Evolutionary conservation across 1,139 yeast genomes (phyloP), one percentile per base, ranked within the genome.

Genomic region (Candida sp.): DNA sequence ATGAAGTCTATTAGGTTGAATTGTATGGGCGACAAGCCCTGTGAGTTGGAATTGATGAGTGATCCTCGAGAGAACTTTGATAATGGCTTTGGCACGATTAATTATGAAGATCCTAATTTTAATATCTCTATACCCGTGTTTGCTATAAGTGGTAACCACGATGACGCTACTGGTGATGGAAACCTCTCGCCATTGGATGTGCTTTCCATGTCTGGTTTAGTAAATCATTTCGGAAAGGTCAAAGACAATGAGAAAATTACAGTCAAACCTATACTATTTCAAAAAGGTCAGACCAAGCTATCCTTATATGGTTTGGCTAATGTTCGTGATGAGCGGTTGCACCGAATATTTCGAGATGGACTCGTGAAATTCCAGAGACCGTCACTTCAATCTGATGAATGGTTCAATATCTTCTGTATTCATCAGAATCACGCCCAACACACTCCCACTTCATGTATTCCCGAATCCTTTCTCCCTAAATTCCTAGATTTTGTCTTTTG

Each of bases 61-160:
- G 96, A 91, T 56, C 95, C 96, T 1, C 66, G 79, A 4, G 55
- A 70, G 33, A 79, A 82, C 2, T 72, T 86, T 50, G 77, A 75
- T 37, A 78, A 74, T 49, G 84, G 79, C 15, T 73, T 86, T 50
- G 78, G 82, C 43, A 79, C 80, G 42, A 87, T 91, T 33, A 90
- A 91, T 57, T 93, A 88, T 60, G 95, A 88, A 56, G 98, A 93
- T 60, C 90, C 91, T 3, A 89, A 93, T 61, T 66, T 89, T 47
- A 93, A 93, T 61, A 84, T 93, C 2, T 82, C 95, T 0, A 79
- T 90, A n/a, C 99, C 99, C 0, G 79, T 93, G 21, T 90, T 93
- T 71, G 95, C 95, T 8, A 93, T 95, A 7, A 83, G 93, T 45
- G 99, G 99, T 3, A 93, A 93, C 56, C 99, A 93, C 61, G 99